Evolutionary conservation across 1,284 basidiomycete species (phyloP).

Genomic region (Ustilago sp.): DNA sequence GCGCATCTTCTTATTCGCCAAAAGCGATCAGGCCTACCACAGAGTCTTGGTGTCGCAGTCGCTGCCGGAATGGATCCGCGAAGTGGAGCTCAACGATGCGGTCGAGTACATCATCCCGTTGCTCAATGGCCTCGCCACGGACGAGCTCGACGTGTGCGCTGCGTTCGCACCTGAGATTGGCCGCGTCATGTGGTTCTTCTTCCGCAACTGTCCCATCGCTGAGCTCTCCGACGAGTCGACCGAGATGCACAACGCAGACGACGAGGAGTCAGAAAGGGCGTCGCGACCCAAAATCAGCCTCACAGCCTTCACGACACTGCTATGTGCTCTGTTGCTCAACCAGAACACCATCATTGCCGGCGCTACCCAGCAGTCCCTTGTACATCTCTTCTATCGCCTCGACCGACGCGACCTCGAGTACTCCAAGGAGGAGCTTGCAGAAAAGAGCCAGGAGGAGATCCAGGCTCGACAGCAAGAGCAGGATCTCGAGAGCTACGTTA

Average conservation of each 20-base stretch:
- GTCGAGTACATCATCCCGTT: slow-evolving; percentile 94
- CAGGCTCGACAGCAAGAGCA: slow-evolving; percentile 27
- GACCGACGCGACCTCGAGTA: slow-evolving; percentile 43
- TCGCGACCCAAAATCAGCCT: slow-evolving; percentile 76
- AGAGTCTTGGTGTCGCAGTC: slow-evolving; percentile 77
- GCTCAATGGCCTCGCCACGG: slow-evolving; percentile 85
- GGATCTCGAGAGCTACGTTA: slow-evolving; percentile 50
- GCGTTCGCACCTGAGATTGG: slow-evolving; percentile 86
- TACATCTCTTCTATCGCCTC: slow-evolving; percentile 78
- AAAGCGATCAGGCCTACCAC: slow-evolving; percentile 86
- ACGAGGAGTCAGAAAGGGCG: slow-evolving; percentile 46
- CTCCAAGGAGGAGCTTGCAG: slow-evolving; percentile 41
- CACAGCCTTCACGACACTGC: slow-evolving; percentile 88
- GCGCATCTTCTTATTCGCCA: slow-evolving; percentile 91
- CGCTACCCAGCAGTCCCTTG: slow-evolving; percentile 80
- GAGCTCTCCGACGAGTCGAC: slow-evolving; percentile 46
- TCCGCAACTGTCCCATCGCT: slow-evolving; percentile 74
- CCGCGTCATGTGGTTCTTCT: slow-evolving; percentile 92
- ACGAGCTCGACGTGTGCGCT: slow-evolving; percentile 92
- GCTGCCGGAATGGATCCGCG: slow-evolving; percentile 67
- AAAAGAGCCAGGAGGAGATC: slow-evolving; percentile 21
- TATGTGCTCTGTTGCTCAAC: slow-evolving; percentile 87
- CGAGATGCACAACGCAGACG: slow-evolving; percentile 41
- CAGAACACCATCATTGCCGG: slow-evolving; percentile 80
- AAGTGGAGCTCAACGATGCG: slow-evolving; percentile 81